Evolutionary conservation across 768 basidiomycete genomes (phyloP).

Genomic region (Rhodosporidiobolus sp.): DNA sequence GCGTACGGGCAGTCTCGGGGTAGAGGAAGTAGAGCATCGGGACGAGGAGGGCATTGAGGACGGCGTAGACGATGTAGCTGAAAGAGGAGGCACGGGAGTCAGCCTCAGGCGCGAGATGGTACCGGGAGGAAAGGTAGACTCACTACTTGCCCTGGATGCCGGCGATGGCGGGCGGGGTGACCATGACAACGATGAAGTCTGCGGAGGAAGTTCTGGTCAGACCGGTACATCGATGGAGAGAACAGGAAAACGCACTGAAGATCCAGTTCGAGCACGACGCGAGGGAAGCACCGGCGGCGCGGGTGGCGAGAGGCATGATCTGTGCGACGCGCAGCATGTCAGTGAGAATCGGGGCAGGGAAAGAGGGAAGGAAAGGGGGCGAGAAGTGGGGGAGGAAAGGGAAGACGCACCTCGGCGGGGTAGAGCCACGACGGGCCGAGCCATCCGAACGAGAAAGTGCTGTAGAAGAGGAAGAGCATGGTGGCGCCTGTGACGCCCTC

Average conservation of each 20-base stretch:
- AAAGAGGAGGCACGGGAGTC: not conserved
- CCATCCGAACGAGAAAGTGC: slow-evolving; percentile 4
- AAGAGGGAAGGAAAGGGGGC: not conserved
- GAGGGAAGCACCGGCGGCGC: slow-evolving; percentile 19
- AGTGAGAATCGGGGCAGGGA: not conserved
- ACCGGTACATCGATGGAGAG: too few species aligned
- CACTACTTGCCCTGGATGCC: slow-evolving; percentile 3
- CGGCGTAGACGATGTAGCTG: slow-evolving; percentile 34
- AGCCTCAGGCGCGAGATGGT: not conserved
- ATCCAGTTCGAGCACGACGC: slow-evolving; percentile 12
- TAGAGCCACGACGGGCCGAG: not conserved
- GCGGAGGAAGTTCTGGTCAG: too few species aligned
- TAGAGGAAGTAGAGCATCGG: slow-evolving; percentile 35
- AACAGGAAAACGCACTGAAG: not conserved
- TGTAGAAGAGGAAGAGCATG: not conserved
- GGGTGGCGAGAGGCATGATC: slow-evolving; percentile 28
- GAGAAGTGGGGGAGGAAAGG: not conserved
- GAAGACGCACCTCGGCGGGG: not conserved
- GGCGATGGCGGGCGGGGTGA: not conserved
- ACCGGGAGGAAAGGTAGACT: slow-evolving; percentile 1
- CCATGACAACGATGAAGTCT: slow-evolving; percentile 5
- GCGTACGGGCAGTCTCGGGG: slow-evolving; percentile 38
- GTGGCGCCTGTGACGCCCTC: not conserved
- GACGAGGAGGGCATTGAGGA: slow-evolving; percentile 32
- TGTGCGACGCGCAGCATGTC: slow-evolving; percentile 13